Evolutionary conservation across 2,329 filamentous ascomycete species (phyloP).

Genomic region (Boeremia exigua): DNA sequence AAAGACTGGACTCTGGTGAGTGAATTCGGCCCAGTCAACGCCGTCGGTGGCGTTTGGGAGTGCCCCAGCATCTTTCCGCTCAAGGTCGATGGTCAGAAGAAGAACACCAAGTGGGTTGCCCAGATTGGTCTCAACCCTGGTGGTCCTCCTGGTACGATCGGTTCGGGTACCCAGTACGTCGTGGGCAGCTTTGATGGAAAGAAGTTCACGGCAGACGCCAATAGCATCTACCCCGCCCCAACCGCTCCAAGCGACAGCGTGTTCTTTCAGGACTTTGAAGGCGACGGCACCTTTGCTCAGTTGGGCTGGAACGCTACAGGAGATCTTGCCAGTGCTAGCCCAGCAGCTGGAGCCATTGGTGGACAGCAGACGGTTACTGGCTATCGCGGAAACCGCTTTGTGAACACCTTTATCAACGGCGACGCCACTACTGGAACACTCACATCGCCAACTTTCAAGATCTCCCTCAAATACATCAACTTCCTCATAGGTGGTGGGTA

Average conservation of each 20-base stretch:
- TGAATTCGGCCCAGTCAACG: not conserved
- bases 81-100: not conserved
- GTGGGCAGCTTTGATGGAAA: not conserved
- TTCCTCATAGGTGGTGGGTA: not conserved
- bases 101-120: not conserved
- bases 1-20: not conserved
- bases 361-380: not conserved
- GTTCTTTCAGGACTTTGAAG: not conserved
- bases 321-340: not conserved
- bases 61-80: not conserved
- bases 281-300: not conserved
- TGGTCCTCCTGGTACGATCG: slow-evolving; percentile 1
- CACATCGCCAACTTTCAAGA: not conserved
- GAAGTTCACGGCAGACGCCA: not conserved
- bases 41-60: not conserved
- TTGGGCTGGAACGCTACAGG: not conserved
- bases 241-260: not conserved
- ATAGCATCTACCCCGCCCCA: not conserved
- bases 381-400: not conserved
- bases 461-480: not conserved
- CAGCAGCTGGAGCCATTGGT: not conserved
- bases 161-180: not conserved
- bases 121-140: not conserved
- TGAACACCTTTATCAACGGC: not conserved
- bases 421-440: not conserved